Evolutionary conservation across 257 asterid species (phyloP).

Genomic region (Solanum acaule): DNA sequence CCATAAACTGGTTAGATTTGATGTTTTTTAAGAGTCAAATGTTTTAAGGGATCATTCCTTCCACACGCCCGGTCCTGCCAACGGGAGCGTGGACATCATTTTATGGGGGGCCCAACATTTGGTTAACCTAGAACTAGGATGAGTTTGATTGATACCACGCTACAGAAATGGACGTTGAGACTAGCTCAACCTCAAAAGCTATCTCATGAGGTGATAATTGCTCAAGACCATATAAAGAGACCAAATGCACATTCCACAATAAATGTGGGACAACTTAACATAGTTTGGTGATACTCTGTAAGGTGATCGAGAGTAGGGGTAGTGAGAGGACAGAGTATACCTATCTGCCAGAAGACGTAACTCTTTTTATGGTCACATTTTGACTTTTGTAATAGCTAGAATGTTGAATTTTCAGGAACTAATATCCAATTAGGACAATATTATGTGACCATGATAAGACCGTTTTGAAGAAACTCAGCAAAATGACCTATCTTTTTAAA

Average conservation of each 20-base stretch:
- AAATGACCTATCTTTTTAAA: not conserved
- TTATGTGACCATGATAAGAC: not conserved
- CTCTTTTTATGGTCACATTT: not conserved
- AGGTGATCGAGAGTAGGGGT: not conserved
- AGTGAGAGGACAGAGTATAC: not conserved
- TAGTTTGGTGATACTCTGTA: not conserved
- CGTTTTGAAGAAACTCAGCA: not conserved
- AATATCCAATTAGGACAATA: not conserved
- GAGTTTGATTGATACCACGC: not conserved
- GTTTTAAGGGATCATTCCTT: not conserved
- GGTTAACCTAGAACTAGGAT: not conserved
- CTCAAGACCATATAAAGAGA: not conserved
- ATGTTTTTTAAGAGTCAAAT: not conserved
- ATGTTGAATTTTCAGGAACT: not conserved
- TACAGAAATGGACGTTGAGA: not conserved
- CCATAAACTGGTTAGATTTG: not conserved
- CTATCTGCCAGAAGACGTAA: not conserved
- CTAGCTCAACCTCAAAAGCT: not conserved
- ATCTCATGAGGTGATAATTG: not conserved
- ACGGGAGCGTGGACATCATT: not conserved
- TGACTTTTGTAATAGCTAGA: not conserved
- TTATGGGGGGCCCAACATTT: not conserved
- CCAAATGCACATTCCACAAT: not conserved
- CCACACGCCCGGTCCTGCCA: not conserved
- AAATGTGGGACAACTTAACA: not conserved